Evolutionary conservation across 768 basidiomycete species (phyloP).

Genomic region (Hemileccinum rubropunctum): DNA sequence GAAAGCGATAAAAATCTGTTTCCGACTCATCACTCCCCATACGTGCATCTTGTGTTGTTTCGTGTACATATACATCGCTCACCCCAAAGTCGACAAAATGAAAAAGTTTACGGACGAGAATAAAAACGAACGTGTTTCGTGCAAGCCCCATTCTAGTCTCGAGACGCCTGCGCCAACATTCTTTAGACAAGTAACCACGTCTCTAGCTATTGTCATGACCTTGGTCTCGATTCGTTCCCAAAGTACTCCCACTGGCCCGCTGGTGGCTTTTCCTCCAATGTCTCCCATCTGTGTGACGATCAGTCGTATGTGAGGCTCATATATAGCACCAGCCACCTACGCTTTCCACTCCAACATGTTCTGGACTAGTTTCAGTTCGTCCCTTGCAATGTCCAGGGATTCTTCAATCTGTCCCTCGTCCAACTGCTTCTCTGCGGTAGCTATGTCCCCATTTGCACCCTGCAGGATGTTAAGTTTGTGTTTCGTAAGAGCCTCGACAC

Average conservation of each 20-base stretch:
- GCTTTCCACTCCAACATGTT: constrained; percentile 96
- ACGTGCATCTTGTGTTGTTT: constrained; percentile 10
- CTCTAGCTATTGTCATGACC: too few relatives aligned
- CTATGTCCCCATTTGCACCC: constrained; percentile 62
- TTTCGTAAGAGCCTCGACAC: constrained; percentile 79
- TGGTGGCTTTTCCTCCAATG: constrained; percentile 76
- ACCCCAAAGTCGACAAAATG: not conserved
- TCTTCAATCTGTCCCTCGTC: constrained; percentile 88
- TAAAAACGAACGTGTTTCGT: not conserved
- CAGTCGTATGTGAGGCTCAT: constrained; percentile 1
- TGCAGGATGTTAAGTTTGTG: constrained; percentile 76
- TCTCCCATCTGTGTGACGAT: constrained; percentile 69
- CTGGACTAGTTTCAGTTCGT: constrained; percentile 71
- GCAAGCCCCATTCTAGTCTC: constrained; percentile 30
- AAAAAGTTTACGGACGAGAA: not conserved
- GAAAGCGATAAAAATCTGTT: constrained; percentile 10
- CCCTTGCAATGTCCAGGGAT: constrained; percentile 75
- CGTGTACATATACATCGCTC: constrained; percentile 9
- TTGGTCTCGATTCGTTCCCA: constrained; percentile 49
- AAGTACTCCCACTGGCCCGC: constrained; percentile 88
- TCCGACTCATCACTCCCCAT: not conserved
- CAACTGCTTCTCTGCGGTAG: constrained; percentile 67
- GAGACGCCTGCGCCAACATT: too few relatives aligned
- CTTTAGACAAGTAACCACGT: too few relatives aligned
- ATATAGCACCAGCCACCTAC: constrained; percentile 53